Evolutionary conservation across 805 yeast species (phyloP), one percentile per base, ranked within the genome.

Genomic region (Saccharomyces kudriavzevii): DNA sequence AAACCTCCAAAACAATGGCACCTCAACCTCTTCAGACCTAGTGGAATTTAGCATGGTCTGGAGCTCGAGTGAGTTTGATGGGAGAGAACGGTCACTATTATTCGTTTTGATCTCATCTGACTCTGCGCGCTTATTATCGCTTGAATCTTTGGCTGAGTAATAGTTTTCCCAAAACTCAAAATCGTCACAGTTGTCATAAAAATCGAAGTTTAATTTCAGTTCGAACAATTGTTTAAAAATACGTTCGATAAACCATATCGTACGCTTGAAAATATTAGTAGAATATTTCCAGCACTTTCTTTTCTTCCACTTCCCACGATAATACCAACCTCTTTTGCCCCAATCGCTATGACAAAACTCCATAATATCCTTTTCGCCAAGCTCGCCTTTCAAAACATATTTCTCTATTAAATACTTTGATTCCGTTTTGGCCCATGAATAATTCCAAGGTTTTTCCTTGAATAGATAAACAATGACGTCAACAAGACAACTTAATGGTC

Each of bases 401-500:
- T 49, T 55, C 10, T 60, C 60, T 28, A 56, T 56, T 4, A 69
- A 52, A 8, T 56, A 56, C 48, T 61, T 58, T 2, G 51, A 52
- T 50, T 66, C 65, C 13, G 64, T 58, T 2, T 51, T 54, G 22
- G 52, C 51, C 72, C 72, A 73, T 0, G 77, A 71, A 54, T 77
- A 71, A 49, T 74, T 73, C 96, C 96, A 89, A 1, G 96, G 96
- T 54, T 74, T 77, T 65, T 90, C 97, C 52, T 96, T 75, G 57
- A 83, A 79, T 35, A 86, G 71, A 65, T 88, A 90, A 10, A 89
- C 96, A 17, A 80, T 54, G 0, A 90, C 76, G 63, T 90, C 96
- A 26, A 90, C 82, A 27, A 83, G 74, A 49, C 96, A 90, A 68
- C 85, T 85, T 60, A 87, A 77, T 1, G 96, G 91, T 68, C 86